Conservation (phyloP, 306 rosid genomes). For the Elaeagnus macrophylla region DNA sequence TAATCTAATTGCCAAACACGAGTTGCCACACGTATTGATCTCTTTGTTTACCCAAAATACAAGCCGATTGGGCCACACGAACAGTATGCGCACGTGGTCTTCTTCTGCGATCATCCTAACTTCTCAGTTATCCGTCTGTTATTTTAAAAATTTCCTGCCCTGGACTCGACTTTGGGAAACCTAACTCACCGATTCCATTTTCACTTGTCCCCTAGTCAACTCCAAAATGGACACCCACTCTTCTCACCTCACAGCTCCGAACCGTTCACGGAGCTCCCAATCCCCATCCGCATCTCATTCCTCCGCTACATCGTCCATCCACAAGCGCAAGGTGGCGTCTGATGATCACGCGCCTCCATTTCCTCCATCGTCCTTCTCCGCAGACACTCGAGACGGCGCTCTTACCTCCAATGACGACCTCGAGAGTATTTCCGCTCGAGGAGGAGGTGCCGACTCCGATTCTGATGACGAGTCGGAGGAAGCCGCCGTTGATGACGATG, state of each 20-base stretch:
- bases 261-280: slow-evolving; percentile 83
- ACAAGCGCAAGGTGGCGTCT: slow-evolving; percentile 70
- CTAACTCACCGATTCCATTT: too few species aligned
- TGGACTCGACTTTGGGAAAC: too few species aligned
- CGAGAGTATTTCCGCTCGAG: slow-evolving; percentile 90
- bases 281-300: slow-evolving; percentile 95
- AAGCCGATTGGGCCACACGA: too few species aligned
- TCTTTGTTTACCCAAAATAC: too few species aligned
- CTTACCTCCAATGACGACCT: slow-evolving; percentile 88
- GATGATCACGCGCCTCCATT: slow-evolving; percentile 89
- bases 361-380: slow-evolving; percentile 85
- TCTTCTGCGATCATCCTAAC: too few species aligned
- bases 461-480: slow-evolving; percentile 83
- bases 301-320: slow-evolving; percentile 86
- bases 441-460: slow-evolving; percentile 60
- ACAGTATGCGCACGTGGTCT: too few species aligned
- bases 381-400: slow-evolving; percentile 90
- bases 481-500: slow-evolving; percentile 57
- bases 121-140: too few species aligned
- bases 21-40: too few species aligned
- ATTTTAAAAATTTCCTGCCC: too few species aligned
- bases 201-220: neutral
- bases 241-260: slow-evolving; percentile 60
- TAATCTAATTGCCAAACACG: too few species aligned
- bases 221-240: slow-evolving; percentile 60